Percentiles rank a stretch among this genome's conserved stretches.
Conservation (phyloP, 345 rosid genomes). For the Raphanus raphanistrum region DNA sequence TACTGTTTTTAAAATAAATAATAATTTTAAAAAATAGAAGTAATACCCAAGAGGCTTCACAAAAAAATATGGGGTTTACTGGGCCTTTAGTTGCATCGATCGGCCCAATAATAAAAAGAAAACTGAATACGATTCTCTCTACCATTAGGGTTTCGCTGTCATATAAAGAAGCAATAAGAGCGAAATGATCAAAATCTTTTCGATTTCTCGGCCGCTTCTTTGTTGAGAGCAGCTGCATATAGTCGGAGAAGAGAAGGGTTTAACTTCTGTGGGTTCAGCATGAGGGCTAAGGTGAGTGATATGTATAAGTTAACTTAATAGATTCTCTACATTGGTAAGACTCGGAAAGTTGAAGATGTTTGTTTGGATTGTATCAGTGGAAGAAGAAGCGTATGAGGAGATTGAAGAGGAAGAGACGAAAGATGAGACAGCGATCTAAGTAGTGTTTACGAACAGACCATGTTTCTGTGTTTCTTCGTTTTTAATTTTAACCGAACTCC, state of each 20-base stretch:
- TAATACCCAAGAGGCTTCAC: not conserved
- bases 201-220: conserved; percentile 8
- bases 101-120: conserved; percentile 10
- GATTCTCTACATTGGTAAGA: not conserved
- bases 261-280: conserved; percentile 31
- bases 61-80: conserved; percentile 9
- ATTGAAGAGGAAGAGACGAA: conserved; percentile 96
- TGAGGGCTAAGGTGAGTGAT: conserved; percentile 81
- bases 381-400: conserved; percentile 99
- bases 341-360: not conserved
- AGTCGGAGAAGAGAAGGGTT: conserved; percentile 27
- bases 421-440: conserved; percentile 99
- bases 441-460: conserved; percentile 34
- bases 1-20: no score
- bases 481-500: not conserved
- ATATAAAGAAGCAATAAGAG: conserved; percentile 22
- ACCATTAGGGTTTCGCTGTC: conserved; percentile 30
- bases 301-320: not conserved
- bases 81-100: not conserved
- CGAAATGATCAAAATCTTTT: not conserved
- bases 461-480: conserved; percentile 2
- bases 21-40: no score
- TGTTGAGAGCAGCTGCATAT: conserved; percentile 1
- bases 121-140: conserved; percentile 5
- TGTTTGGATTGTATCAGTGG: conserved; percentile 54